phyloP scores from a whole-genome alignment of 495 filamentous ascomycete species.

The Cercophora sp. region DNA sequence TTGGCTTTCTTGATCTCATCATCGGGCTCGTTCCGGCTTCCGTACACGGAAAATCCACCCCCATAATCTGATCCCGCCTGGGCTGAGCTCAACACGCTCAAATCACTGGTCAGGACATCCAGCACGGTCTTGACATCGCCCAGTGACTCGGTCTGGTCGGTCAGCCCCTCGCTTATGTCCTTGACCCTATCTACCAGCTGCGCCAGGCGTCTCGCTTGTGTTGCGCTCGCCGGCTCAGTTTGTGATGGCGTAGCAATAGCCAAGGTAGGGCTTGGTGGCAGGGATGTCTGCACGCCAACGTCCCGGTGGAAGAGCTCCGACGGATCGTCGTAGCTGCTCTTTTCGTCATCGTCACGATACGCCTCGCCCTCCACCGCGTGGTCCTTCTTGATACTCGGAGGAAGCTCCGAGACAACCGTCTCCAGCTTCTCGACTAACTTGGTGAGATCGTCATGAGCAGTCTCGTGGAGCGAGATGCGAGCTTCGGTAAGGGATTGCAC shows the following conservation, averaged over 20 bases:
- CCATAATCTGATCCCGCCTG: conserved; percentile 22
- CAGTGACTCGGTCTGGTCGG: conserved; percentile 32
- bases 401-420: conserved; percentile 57
- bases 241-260: not conserved
- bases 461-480: conserved; percentile 74
- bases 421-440: conserved; percentile 74
- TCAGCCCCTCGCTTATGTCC: conserved; percentile 48
- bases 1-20: conserved; percentile 77
- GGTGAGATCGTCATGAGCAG: conserved; percentile 59
- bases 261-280: conserved; percentile 32
- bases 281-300: conserved; percentile 79
- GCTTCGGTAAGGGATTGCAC: conserved; percentile 64
- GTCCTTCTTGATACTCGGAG: conserved; percentile 17
- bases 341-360: conserved; percentile 29
- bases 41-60: conserved; percentile 35
- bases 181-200: conserved; percentile 45
- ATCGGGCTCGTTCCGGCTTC: conserved; percentile 51
- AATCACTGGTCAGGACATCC: conserved; percentile 44
- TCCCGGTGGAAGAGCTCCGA: conserved; percentile 91
- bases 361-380: not conserved
- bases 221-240: conserved; percentile 20
- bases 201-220: conserved; percentile 30
- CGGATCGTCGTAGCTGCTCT: conserved; percentile 53
- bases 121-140: conserved; percentile 39
- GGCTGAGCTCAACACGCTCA: conserved; percentile 40